A percentile compares a stretch with the other conserved stretches of the same genome.
Evolutionary conservation across 768 basidiomycete genomes (phyloP).

Genomic region (Xanthoconium purpureum): DNA sequence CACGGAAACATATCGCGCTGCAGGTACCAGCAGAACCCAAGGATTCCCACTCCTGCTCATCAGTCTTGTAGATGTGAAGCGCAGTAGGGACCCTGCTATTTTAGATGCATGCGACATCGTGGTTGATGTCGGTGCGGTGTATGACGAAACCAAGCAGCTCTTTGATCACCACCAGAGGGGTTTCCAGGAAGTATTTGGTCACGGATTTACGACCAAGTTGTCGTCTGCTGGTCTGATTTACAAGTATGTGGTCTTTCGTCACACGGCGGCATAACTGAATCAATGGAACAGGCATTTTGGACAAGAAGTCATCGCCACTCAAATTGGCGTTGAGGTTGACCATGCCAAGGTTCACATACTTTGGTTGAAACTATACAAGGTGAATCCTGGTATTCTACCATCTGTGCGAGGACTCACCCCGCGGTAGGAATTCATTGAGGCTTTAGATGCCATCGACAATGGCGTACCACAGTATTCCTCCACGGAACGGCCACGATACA

Average conservation of each 20-base stretch:
- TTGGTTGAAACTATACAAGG: slow-evolving; percentile 89
- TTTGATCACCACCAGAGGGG: slow-evolving; percentile 98
- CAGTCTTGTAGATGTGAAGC: slow-evolving; percentile 50
- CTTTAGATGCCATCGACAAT: slow-evolving; percentile 93
- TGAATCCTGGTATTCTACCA: slow-evolving; percentile 24
- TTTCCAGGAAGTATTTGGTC: slow-evolving; percentile 85
- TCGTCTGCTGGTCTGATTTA: slow-evolving; percentile 92
- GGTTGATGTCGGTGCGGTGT: slow-evolving; percentile 93
- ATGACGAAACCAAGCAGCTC: slow-evolving; percentile 71
- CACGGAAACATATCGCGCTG: slow-evolving; percentile 70
- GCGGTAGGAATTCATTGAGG: slow-evolving; percentile 85
- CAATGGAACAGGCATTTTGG: slow-evolving; percentile 72
- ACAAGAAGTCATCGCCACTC: slow-evolving; percentile 73
- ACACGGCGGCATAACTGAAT: background rate
- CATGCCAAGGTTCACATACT: slow-evolving; percentile 68
- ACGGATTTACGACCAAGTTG: slow-evolving; percentile 84
- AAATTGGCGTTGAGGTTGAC: slow-evolving; percentile 45
- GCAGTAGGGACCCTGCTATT: slow-evolving; percentile 67
- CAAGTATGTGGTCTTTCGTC: slow-evolving; percentile 58
- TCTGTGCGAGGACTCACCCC: slow-evolving; percentile 4
- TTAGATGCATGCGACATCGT: slow-evolving; percentile 88
- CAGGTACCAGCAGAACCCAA: slow-evolving; percentile 46
- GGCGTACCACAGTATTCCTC: slow-evolving; percentile 80
- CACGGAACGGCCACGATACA: slow-evolving; percentile 67
- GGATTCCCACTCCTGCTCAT: slow-evolving; percentile 2